Evolutionary conservation across 495 filamentous ascomycete genomes (phyloP).

Genomic region (Achaetomiella virescens): DNA sequence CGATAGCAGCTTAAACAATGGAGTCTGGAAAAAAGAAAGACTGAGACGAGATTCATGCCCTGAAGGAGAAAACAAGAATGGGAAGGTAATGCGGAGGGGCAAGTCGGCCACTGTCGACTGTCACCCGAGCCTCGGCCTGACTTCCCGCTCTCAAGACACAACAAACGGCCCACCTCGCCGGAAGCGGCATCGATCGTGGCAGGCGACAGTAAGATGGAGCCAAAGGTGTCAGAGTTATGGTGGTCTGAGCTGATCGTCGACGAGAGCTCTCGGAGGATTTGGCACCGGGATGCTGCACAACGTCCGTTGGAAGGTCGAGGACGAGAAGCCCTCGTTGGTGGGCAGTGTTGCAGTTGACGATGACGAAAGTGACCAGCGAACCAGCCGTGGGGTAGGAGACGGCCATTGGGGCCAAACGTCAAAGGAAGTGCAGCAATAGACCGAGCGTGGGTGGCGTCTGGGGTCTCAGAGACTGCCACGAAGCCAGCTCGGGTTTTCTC

Average conservation of each 20-base stretch:
- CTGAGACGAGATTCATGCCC: not conserved
- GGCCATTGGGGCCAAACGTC: not conserved
- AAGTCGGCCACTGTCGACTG: not conserved
- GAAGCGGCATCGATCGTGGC: not conserved
- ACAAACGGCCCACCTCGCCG: not conserved
- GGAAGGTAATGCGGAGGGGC: not conserved
- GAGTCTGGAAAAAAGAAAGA: too few species aligned
- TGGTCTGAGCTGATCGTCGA: not conserved
- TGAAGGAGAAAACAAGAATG: not conserved
- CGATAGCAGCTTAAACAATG: too few species aligned
- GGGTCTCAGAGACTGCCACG: constrained; percentile 46
- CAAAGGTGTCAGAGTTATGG: not conserved
- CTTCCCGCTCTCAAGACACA: not conserved
- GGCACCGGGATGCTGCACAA: constrained; percentile 1
- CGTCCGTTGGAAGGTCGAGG: not conserved
- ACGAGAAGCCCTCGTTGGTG: not conserved
- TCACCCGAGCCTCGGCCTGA: not conserved
- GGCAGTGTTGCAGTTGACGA: not conserved
- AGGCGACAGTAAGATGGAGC: not conserved
- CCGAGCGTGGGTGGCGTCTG: constrained; percentile 4
- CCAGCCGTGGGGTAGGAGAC: not conserved
- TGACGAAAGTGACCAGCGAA: not conserved
- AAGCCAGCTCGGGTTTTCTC: constrained; percentile 25
- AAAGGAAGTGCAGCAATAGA: constrained; percentile 22
- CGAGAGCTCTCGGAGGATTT: not conserved